These are phyloP conservation scores for Centaurea solstitialis DNA, from an alignment of 129 eudicot genomes.

Conservation along the genomic window DNA sequence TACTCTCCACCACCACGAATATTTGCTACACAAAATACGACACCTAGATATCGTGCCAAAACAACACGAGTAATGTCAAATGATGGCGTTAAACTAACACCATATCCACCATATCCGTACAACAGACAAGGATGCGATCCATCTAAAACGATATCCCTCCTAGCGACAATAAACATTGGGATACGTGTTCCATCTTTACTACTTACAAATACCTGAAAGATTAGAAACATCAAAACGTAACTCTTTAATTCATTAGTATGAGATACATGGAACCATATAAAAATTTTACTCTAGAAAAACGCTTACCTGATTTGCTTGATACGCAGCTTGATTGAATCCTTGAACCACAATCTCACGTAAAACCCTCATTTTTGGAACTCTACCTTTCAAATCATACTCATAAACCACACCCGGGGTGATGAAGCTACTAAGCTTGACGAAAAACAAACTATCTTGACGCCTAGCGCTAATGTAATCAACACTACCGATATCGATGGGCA, in stretches of 20 bases:
- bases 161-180: conserved; percentile 74
- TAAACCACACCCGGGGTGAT: conserved; percentile 77
- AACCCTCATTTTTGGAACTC: conserved; percentile 51
- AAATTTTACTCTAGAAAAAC: not conserved
- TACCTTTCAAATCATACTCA: conserved; percentile 48
- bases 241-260: not conserved
- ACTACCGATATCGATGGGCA: conserved; percentile 80
- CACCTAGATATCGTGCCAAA: conserved; percentile 57
- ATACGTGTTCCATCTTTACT: conserved; percentile 80
- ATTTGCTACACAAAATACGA: conserved; percentile 71
- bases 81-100: conserved; percentile 78
- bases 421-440: conserved; percentile 75
- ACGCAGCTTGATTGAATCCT: conserved; percentile 66
- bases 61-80: conserved; percentile 61
- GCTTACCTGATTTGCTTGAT: conserved; percentile 58
- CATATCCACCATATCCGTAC: conserved; percentile 88
- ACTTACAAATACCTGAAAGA: conserved; percentile 64
- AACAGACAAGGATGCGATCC: conserved; percentile 87
- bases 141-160: conserved; percentile 63
- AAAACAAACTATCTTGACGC: conserved; percentile 58
- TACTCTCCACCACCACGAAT: conserved; percentile 99
- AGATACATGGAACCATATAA: not conserved
- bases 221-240: not conserved
- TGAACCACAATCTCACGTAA: conserved; percentile 69
- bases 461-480: conserved; percentile 58